These are phyloP conservation scores for Simmondsia chinensis DNA, from an alignment of 148 eudicot genomes.

Conservation along the genomic window DNA sequence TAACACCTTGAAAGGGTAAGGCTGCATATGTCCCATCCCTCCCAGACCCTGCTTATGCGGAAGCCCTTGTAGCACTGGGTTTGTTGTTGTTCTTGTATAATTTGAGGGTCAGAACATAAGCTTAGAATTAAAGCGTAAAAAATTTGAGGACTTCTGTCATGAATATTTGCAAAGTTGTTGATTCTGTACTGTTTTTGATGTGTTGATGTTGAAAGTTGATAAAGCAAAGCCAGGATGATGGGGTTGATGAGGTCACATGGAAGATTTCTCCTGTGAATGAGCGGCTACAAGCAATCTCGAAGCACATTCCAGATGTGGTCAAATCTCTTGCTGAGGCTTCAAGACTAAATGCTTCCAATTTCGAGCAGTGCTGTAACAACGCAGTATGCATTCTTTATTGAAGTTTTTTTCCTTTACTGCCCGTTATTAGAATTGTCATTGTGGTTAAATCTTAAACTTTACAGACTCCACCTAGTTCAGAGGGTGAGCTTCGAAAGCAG, in stretches of 20 bases:
- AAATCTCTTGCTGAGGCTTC: conserved; percentile 73
- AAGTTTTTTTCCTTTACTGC: background rate
- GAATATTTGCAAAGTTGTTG: no score
- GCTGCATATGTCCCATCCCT: no score
- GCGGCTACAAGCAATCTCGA: conserved; percentile 66
- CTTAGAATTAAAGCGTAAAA: no score
- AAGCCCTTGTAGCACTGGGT: no score
- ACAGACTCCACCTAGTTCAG: conserved; percentile 28
- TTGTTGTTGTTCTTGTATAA: no score
- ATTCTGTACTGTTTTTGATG: no score
- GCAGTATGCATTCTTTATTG: conserved; percentile 24
- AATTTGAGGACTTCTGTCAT: no score
- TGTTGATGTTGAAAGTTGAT: conserved; percentile 41
- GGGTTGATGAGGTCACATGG: conserved; percentile 87
- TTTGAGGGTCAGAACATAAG: no score
- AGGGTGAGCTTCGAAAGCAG: conserved; percentile 38
- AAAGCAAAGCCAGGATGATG: conserved; percentile 95
- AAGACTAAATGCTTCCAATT: conserved; percentile 46
- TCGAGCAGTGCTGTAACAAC: conserved; percentile 36
- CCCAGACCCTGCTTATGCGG: no score
- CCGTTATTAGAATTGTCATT: conserved; percentile 1
- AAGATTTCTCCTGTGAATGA: conserved; percentile 82
- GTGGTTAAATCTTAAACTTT: conserved; percentile 7
- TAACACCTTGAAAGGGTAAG: no score
- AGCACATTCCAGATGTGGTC: conserved; percentile 49